These are phyloP conservation scores for Volvox carteri DNA, from an alignment of 163 green algal genomes.

Conservation along the genomic window DNA sequence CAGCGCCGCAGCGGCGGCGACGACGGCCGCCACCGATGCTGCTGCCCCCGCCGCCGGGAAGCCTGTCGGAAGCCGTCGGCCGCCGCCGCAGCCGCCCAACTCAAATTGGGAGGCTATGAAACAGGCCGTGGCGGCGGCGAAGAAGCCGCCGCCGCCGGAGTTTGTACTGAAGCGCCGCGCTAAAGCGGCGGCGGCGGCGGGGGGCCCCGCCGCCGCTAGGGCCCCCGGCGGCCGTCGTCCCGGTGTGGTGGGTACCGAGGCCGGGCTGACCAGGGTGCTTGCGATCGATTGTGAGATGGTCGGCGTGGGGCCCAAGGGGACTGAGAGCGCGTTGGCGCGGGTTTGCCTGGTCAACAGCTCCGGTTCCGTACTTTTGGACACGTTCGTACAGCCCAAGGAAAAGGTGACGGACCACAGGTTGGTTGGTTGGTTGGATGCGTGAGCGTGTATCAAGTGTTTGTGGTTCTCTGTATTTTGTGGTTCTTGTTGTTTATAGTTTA, in stretches of 20 bases:
- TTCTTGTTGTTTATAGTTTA: too few species aligned
- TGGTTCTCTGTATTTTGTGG: too few species aligned
- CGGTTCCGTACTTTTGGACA: constrained; percentile 89
- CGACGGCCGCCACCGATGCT: background rate
- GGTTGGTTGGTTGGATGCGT: background rate
- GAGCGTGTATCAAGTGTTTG: background rate
- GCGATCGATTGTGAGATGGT: constrained; percentile 98
- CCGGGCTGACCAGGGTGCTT: constrained; percentile 67
- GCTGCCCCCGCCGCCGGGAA: background rate
- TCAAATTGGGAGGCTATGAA: constrained; percentile 39
- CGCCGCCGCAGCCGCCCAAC: background rate
- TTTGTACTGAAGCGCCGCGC: background rate
- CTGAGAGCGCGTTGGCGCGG: constrained; percentile 77
- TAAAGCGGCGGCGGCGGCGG: background rate
- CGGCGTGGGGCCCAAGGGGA: constrained; percentile 81
- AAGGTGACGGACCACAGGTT: constrained; percentile 87
- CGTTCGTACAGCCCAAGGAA: constrained; percentile 82
- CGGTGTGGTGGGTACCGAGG: background rate
- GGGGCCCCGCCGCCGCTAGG: background rate
- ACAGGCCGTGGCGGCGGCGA: background rate
- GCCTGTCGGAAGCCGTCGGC: background rate
- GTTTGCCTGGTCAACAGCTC: constrained; percentile 84
- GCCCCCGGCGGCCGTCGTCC: constrained; percentile 20
- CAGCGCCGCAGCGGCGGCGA: background rate
- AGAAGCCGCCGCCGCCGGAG: constrained; percentile 10